Evolutionary conservation across 768 basidiomycete species (phyloP), one percentile per base, ranked within the genome.

Genomic region (Xerocomellus amylosporus): DNA sequence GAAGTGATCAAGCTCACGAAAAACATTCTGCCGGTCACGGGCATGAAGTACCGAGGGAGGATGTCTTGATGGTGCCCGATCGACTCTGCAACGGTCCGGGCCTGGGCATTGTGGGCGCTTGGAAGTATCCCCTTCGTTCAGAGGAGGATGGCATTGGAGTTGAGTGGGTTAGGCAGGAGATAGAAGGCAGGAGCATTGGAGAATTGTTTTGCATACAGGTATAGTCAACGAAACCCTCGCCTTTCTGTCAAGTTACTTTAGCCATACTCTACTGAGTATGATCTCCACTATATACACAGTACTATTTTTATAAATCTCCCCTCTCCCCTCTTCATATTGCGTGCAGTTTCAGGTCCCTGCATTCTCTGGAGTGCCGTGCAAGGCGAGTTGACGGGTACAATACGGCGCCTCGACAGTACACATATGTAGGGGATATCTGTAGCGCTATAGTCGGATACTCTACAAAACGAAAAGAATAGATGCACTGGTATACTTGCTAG

Each of bases 1-100:
- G 2, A 68, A 28, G 74, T 77, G 26, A 79, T 82, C 43, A 53
- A 58, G 15, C 54, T 77, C 28, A 74, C 77, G 15, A 77, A 80
- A 61, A 51, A 60, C 8, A 53, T 76, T 55, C 49, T 69, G 17
- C 50, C 56, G 4, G 41, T 67, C 19, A 36, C 53, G n/a, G 66
- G 68, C 15, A 55, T 67, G 53, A 63, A 63, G 38, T 55, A 68
- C 17, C 20, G 33, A 14, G 46, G 61, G 20, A 40, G 39, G 31
- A 24, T 62, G 41, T 46, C 33, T 26, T 58, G 67, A 58, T 69
- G 67, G 60, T 49, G 66, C 28, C 73, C 68, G 0, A 44, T 64
- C 9, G 68, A 65, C 53, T 62, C 62, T 48, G 51, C 46, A 8
- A 68, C 64, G 48, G 13, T 74, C 2, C 62, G 72, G 34, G 56